Evolutionary conservation across 1,139 yeast species (phyloP), one percentile per base, ranked within the genome.

Genomic region (Casaregolazyma suthepensis): DNA sequence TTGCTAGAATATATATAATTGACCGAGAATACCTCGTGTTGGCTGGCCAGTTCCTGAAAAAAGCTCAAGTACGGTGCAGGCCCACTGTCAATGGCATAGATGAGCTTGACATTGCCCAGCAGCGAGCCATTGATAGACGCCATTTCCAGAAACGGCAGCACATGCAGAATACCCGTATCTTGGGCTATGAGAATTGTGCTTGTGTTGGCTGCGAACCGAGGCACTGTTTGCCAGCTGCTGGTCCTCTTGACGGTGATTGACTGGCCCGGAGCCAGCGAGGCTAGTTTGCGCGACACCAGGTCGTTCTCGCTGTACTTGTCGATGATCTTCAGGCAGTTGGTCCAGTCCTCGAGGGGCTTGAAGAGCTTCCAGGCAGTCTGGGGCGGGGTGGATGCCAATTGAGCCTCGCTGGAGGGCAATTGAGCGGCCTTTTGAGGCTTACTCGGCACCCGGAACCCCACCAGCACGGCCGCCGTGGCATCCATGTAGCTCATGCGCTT

Each of bases 251-350:
- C 29, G 17, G 31, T 17, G 13, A 43, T 43, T 20, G 26, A 22
- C 17, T 43, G 45, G 18, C 45, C 45, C 3, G 23, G 26, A 5
- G 45, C 45, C 29, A 43, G 26, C 10, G 45, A 43, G 3, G 26
- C 29, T 15, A 43, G 26, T 6, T 43, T 43, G 26, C 45, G 45
- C 17, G 45, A 43, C 29, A 43, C 45, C 45, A 43, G 15, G 15
- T 26, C 29, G 4, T 9, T 18, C 26, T 19, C 26, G 20, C 9
- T 26, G 29, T 22, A 43, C 26, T 43, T 43, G 29, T 43, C 40
- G 17, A 35, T 35, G 40, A 35, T 35, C 13, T 35, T 35, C 40
- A 35, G 17, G 40, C 40, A 35, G 13, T 35, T 35, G 15, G 40
- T 35, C 40, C 40, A 35, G 9, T 35, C 40, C 13, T 35, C 40